Conservation (phyloP, 2,329 filamentous ascomycete genomes). For the Aspergillus eucalypticola region DNA sequence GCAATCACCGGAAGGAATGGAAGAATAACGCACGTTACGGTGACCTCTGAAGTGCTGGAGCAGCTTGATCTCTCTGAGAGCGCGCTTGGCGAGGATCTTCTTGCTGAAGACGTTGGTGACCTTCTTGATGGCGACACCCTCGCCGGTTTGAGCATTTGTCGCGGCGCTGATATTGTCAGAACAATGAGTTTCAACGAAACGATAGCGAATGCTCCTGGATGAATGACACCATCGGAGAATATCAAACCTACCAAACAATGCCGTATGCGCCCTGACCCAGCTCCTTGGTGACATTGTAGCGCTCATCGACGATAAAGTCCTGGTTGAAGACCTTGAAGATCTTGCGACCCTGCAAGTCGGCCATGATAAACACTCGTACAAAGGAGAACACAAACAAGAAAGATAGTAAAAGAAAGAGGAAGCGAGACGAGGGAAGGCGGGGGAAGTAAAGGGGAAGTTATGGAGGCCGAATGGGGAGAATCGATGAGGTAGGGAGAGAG, state of each 20-base stretch:
- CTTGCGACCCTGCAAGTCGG: constrained; percentile 72
- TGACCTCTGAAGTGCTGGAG: constrained; percentile 95
- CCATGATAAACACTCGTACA: constrained; percentile 46
- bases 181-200: neutral
- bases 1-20: neutral
- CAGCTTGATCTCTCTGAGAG: constrained; percentile 96
- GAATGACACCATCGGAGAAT: neutral
- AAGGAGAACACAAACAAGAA: constrained; percentile 2
- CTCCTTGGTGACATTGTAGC: constrained; percentile 98
- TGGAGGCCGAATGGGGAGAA: neutral
- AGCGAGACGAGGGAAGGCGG: constrained; percentile 7
- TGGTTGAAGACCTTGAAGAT: constrained; percentile 99
- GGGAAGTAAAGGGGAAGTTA: constrained; percentile 13
- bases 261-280: constrained; percentile 97
- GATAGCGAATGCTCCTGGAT: neutral
- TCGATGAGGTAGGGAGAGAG: constrained; percentile 5
- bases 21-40: constrained; percentile 66
- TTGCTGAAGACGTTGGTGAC: constrained; percentile 99
- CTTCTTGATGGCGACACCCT: constrained; percentile 98
- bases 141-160: constrained; percentile 83
- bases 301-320: constrained; percentile 97
- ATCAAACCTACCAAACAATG: constrained; percentile 80
- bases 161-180: constrained; percentile 66
- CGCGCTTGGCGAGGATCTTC: constrained; percentile 98
- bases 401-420: constrained; percentile 8